Base-by-base conservation (phyloP, 2,329 filamentous ascomycete species). In the Aspergillus vadensis region DNA sequence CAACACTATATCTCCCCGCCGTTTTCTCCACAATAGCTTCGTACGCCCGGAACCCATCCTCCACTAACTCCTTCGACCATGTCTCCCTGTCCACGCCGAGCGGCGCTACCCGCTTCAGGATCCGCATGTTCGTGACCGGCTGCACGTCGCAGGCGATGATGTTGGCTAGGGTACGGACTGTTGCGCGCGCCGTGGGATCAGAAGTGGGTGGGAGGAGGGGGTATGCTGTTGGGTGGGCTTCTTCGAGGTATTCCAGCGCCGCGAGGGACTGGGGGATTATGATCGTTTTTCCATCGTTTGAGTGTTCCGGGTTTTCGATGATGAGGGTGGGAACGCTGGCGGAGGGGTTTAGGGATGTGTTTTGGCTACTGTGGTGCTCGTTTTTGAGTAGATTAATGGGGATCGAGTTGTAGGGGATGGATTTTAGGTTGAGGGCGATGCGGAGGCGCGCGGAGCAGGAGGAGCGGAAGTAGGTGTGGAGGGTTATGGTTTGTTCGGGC, bases 391-490 rank as follows among this genome's bases (percentile, higher is more conserved):
- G 80, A 67, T 87, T 83, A 69, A 87, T 74, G 55, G 79, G 77
- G 32, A 79, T 72, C 19, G 77, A 72, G 6, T 78, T 77, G 65
- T 83, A 83, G 2, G 76, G 65, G 55, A 88, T 79, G 21, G 69
- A 69, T 65, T 88, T 88, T 54, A 85, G 76, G 58, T 83, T 76
- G 1, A 87, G 76, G 10, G 85, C 84, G 61, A 88, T 88, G 49
- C 85, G 85, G 5, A 89, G 76, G 12, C 86, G 83, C 0, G 82
- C 85, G 1, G 85, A 84, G 75, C 85, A 88, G 15, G 85, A 87
- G 51, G 86, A 88, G 63, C 84, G 80, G 74, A 84, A 87, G 75
- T 87, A 88, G 62, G 80, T 83, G 76, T 88, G 82, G 9, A 88
- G 81, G 2, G 70, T 74, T 50, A 74, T 63, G 39, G 57, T 55